These are phyloP conservation scores for Comarum palustre DNA, from an alignment of 306 rosid genomes.

Conservation along the genomic window DNA sequence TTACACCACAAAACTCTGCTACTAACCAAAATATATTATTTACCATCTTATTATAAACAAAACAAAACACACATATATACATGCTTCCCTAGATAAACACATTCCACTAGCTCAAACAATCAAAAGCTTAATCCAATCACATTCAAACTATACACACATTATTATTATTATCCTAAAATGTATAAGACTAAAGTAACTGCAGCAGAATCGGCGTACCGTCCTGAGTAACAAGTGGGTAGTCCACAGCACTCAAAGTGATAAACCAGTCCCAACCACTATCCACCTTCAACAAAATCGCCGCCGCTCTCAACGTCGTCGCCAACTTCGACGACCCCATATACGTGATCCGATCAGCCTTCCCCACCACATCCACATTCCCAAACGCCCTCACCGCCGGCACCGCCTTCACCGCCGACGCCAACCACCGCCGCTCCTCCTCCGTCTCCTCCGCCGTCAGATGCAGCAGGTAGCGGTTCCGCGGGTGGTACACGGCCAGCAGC, in stretches of 20 bases:
- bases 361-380: slow-evolving; percentile 82
- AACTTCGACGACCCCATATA: slow-evolving; percentile 74
- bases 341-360: slow-evolving; percentile 74
- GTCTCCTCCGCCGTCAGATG: slow-evolving; percentile 69
- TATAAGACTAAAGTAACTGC: slow-evolving; percentile 11
- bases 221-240: slow-evolving; percentile 88
- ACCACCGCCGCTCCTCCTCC: slow-evolving; percentile 55
- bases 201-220: slow-evolving; percentile 68
- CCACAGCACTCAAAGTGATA: slow-evolving; percentile 71
- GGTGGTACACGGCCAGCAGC: slow-evolving; percentile 82
- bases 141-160: not conserved
- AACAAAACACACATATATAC: not conserved
- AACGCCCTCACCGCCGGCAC: slow-evolving; percentile 78
- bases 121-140: not conserved
- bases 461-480: slow-evolving; percentile 73
- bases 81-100: not conserved
- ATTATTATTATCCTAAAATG: not conserved
- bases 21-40: not conserved
- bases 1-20: not conserved
- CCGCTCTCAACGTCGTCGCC: slow-evolving; percentile 72
- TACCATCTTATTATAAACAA: not conserved
- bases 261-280: slow-evolving; percentile 93
- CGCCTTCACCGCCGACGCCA: slow-evolving; percentile 38
- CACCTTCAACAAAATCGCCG: slow-evolving; percentile 70
- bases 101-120: not conserved